A percentile compares a stretch with the other conserved stretches of the same genome.
phyloP scores from a whole-genome alignment of 306 rosid genomes.

The Carpinus fangiana region DNA sequence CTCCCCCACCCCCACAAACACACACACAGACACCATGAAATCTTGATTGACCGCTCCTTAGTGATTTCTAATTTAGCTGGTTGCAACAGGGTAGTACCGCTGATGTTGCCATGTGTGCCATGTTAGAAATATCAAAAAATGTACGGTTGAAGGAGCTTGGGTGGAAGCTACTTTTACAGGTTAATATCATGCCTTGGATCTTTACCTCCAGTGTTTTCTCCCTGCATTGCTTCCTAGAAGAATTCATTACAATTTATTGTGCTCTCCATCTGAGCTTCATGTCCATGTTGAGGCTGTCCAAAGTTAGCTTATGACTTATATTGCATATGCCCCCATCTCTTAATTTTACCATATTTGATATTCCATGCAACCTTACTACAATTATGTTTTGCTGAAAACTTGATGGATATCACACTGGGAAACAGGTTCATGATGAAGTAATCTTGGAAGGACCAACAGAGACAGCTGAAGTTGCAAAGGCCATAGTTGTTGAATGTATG shows the following conservation, averaged over 20 bases:
- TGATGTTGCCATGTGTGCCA: slow-evolving; percentile 99
- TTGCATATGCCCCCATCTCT: background rate
- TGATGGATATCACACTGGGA: slow-evolving; percentile 16
- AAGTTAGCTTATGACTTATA: background rate
- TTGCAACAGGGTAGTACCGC: slow-evolving; percentile 95
- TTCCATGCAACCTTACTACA: background rate
- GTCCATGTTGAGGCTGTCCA: background rate
- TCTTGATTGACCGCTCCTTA: background rate
- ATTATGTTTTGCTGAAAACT: slow-evolving; percentile 16
- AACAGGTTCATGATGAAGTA: slow-evolving; percentile 94
- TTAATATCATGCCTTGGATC: slow-evolving; percentile 23
- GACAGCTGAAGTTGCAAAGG: slow-evolving; percentile 81
- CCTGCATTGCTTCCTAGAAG: background rate
- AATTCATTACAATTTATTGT: background rate
- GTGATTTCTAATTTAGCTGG: slow-evolving; percentile 11
- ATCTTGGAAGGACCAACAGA: slow-evolving; percentile 94
- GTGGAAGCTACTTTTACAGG: slow-evolving; percentile 95
- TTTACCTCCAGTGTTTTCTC: slow-evolving; percentile 13
- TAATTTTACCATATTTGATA: background rate
- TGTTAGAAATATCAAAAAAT: slow-evolving; percentile 77
- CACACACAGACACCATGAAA: background rate
- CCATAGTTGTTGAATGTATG: slow-evolving; percentile 89
- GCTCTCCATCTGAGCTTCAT: background rate
- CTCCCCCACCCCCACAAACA: background rate
- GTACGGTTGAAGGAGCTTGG: slow-evolving; percentile 72